Base-by-base conservation (phyloP, 2,329 filamentous ascomycete species). In the Aspergillus sclerotialis region DNA sequence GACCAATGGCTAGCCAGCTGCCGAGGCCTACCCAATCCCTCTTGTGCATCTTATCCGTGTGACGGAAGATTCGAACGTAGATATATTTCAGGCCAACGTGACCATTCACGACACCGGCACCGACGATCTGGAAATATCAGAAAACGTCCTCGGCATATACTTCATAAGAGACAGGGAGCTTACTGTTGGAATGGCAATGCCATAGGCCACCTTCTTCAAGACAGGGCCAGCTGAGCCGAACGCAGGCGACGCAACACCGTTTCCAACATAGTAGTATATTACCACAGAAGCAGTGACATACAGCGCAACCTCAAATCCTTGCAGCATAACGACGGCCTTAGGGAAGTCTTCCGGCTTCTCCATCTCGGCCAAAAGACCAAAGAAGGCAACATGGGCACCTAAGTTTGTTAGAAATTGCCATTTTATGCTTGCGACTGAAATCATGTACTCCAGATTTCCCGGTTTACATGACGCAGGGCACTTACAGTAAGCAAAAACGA, bases 61-160 rank as follows among this genome's bases (percentile, higher is more conserved):
- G 70, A 14, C 69, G 65, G 64, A 81, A 83, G 5, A 80, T 50
- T 14, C 80, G 72, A 4, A 75, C 64, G 48, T 81, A 84, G 37
- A 83, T 66, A 44, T 81, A 80, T 52, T 81, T 82, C 18, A 69
- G 68, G 3, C 76, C 77, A 2, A 84, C 75, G 39, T 80, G 75
- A 5, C 73, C 78, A 50, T 82, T 80, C 39, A 85, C 78, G 5
- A 84, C 78, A 32, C 80, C 82, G 0, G 80, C 78, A 31, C 84
- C 74, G 27, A 84, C 65, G 42, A 84, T 84, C 52, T 60, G 23
- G 7, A 35, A 12, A 16, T n/a, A n/a, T n/a, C n/a, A n/a, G n/a
- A n/a, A n/a, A n/a, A n/a, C n/a, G n/a, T n/a, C n/a, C n/a, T n/a
- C 16, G 30, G 25, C 13, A 9, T 16, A 27, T 7, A 2, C 13